phyloP scores from a whole-genome alignment of 2,329 filamentous ascomycete genomes.

The Hymenoscyphus infarciens region DNA sequence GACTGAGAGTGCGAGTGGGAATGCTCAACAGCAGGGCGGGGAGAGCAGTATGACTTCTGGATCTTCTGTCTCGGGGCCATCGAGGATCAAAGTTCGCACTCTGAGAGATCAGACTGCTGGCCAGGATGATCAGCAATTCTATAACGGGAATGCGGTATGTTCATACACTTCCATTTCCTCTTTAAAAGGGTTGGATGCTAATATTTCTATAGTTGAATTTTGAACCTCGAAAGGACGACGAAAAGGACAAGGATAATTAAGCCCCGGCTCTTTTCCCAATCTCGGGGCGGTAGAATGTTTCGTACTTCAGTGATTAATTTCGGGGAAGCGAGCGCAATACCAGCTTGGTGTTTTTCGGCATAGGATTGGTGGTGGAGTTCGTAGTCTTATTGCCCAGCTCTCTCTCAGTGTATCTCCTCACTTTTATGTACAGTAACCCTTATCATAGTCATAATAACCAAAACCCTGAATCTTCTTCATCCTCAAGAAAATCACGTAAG shows the following conservation, averaged over 20 bases:
- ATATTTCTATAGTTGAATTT: conserved; percentile 30
- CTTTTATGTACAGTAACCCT: background rate
- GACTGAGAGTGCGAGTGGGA: conserved; percentile 13
- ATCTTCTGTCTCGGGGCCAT: conserved; percentile 9
- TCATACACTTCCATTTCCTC: background rate
- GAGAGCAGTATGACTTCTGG: background rate
- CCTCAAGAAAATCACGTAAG: no score
- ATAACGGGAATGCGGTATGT: conserved; percentile 84
- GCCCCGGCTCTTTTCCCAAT: background rate
- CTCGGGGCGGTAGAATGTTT: background rate
- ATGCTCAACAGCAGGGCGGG: background rate
- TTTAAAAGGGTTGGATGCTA: background rate
- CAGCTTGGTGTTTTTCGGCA: background rate
- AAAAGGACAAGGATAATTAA: conserved; percentile 26
- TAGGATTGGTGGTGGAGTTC: background rate
- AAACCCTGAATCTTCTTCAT: background rate
- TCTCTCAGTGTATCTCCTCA: background rate
- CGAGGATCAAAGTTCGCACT: conserved; percentile 46
- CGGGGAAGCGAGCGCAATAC: background rate
- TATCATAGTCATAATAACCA: background rate
- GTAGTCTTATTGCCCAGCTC: background rate
- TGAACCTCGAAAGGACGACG: conserved; percentile 31
- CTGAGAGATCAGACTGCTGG: conserved; percentile 52
- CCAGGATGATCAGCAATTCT: conserved; percentile 65
- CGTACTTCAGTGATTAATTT: background rate